Evolutionary conservation across 345 rosid species (phyloP).

Genomic region (Turnera subulata): DNA sequence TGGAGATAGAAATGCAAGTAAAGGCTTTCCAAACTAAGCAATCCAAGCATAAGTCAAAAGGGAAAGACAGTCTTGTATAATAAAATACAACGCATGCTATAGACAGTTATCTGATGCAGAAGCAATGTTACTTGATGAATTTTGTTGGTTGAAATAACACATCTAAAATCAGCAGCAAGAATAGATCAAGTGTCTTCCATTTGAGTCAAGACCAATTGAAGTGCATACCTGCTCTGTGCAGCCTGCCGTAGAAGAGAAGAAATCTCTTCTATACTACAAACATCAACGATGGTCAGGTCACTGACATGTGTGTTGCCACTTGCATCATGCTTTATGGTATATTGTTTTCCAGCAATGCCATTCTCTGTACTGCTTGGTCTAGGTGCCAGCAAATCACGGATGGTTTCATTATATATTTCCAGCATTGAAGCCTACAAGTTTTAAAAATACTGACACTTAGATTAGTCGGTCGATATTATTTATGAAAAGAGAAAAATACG

Average conservation of each 20-base stretch:
- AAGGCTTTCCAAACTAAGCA: too few relatives aligned
- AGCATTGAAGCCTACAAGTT: conserved; percentile 75
- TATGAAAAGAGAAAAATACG: background rate
- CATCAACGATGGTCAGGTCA: conserved; percentile 81
- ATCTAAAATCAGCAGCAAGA: too few relatives aligned
- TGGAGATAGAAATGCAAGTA: conserved; percentile 17
- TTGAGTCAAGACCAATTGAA: too few relatives aligned
- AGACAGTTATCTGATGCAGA: too few relatives aligned
- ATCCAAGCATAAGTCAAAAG: too few relatives aligned
- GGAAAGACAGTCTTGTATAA: too few relatives aligned
- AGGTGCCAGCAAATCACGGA: conserved; percentile 70
- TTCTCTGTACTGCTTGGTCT: conserved; percentile 41
- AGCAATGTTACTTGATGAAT: background rate
- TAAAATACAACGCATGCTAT: too few relatives aligned
- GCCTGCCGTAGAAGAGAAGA: conserved; percentile 75
- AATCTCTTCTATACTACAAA: conserved; percentile 63
- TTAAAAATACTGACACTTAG: background rate
- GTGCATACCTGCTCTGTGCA: conserved; percentile 92
- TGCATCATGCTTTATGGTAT: conserved; percentile 73
- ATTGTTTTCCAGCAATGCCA: conserved; percentile 64
- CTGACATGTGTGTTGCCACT: conserved; percentile 78
- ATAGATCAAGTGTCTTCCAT: too few relatives aligned
- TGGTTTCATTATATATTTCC: conserved; percentile 90
- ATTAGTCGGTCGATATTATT: background rate
- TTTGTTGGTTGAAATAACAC: too few relatives aligned